phyloP scores from a whole-genome alignment of 1,139 yeast genomes.

The Maudiozyma humilis region DNA sequence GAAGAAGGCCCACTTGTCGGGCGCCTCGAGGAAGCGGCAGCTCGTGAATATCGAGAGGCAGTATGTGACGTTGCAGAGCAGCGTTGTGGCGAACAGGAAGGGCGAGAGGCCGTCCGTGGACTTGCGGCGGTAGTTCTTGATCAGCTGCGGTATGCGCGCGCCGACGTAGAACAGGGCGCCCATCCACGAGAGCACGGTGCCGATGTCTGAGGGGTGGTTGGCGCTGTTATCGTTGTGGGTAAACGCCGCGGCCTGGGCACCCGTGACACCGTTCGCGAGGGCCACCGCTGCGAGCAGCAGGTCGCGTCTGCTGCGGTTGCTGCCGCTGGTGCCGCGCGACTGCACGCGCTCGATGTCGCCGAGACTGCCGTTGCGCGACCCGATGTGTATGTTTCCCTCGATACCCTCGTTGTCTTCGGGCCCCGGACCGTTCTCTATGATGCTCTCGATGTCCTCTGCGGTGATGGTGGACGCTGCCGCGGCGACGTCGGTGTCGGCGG shows the following conservation, averaged over 20 bases:
- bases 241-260: background rate
- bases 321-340: conserved; percentile 6
- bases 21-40: conserved; percentile 31
- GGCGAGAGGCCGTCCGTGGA: conserved; percentile 84
- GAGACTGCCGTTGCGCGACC: background rate
- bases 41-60: conserved; percentile 61
- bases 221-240: background rate
- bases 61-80: conserved; percentile 74
- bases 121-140: conserved; percentile 63
- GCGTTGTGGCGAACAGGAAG: conserved; percentile 66
- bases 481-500: conserved; percentile 9
- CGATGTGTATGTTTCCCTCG: background rate
- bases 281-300: conserved; percentile 8
- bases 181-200: conserved; percentile 65
- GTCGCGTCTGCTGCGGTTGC: conserved; percentile 5
- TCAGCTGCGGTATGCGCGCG: conserved; percentile 79
- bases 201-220: conserved; percentile 31
- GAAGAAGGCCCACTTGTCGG: conserved; percentile 43
- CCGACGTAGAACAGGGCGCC: conserved; percentile 69
- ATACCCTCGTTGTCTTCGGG: background rate
- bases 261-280: conserved; percentile 5
- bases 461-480: background rate
- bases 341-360: conserved; percentile 2
- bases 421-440: conserved; percentile 8
- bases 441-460: conserved; percentile 11